Conservation (phyloP, 371 early-diverging fungal genomes). For the Apophysomyces variabilis region DNA sequence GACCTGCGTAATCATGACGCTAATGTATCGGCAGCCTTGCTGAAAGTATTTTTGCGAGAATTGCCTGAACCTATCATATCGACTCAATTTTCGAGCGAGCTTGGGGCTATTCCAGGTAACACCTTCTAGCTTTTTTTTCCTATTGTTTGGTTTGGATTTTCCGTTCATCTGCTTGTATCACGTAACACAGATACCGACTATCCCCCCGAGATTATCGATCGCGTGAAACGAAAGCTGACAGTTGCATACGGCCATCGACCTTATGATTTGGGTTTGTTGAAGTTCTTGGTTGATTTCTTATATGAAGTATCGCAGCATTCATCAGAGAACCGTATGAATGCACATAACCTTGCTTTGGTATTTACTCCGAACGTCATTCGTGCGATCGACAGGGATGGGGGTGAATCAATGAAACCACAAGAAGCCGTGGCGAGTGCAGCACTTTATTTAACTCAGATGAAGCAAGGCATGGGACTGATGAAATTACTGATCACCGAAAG, state of each 20-base stretch:
- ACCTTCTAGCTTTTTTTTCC: background rate
- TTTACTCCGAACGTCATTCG: conserved; percentile 87
- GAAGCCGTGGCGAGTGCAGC: conserved; percentile 27
- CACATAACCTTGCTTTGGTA: conserved; percentile 85
- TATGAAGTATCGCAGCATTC: conserved; percentile 61
- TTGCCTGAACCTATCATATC: conserved; percentile 79
- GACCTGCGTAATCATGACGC: conserved; percentile 70
- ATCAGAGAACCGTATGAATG: conserved; percentile 78
- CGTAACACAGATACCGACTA: background rate
- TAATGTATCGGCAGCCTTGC: conserved; percentile 80
- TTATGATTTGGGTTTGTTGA: conserved; percentile 49
- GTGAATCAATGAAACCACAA: conserved; percentile 16
- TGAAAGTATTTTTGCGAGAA: conserved; percentile 88
- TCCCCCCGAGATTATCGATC: conserved; percentile 27
- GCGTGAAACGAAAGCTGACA: conserved; percentile 25
- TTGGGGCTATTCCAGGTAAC: conserved; percentile 45
- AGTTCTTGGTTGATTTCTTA: conserved; percentile 69
- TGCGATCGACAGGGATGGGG: conserved; percentile 34
- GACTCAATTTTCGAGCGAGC: conserved; percentile 35
- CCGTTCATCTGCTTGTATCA: background rate
- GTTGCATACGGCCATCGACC: conserved; percentile 26
- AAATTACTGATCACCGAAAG: conserved; percentile 18
- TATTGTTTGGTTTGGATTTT: conserved; percentile 3
- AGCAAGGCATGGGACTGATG: conserved; percentile 24
- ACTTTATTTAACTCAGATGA: conserved; percentile 25